phyloP scores from a whole-genome alignment of 495 filamentous ascomycete species.

The Cercophora scortea region DNA sequence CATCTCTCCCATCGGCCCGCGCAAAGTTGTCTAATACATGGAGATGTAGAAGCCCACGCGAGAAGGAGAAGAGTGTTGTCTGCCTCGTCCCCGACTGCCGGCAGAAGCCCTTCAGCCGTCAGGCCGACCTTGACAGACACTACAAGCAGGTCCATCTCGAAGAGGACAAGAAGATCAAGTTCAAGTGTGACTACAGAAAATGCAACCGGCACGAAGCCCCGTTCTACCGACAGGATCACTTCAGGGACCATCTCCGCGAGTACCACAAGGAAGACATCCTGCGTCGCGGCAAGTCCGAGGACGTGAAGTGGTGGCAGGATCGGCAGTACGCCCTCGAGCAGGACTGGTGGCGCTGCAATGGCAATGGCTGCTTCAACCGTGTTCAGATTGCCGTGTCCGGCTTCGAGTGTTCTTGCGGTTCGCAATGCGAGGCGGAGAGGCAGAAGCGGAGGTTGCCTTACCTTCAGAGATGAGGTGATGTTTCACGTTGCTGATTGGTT shows the following conservation, averaged over 20 bases:
- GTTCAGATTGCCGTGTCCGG: conserved; percentile 24
- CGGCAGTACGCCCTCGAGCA: conserved; percentile 13
- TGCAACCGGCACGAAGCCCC: conserved; percentile 28
- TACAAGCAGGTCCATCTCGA: conserved; percentile 29
- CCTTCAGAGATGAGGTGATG: conserved; percentile 4
- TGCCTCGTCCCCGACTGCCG: conserved; percentile 24
- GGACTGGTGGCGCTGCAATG: conserved; percentile 41
- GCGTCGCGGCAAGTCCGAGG: conserved; percentile 17
- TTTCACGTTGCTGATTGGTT: too few species aligned
- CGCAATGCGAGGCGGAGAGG: conserved; percentile 28
- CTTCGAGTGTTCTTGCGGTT: conserved; percentile 28
- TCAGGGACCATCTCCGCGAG: conserved; percentile 41
- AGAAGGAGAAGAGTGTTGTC: background rate
- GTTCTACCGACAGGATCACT: conserved; percentile 38
- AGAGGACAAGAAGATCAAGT: conserved; percentile 26
- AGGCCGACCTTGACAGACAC: conserved; percentile 43
- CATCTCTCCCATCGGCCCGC: too few species aligned
- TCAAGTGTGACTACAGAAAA: conserved; percentile 32
- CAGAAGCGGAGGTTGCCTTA: conserved; percentile 11
- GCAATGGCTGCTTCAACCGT: conserved; percentile 26
- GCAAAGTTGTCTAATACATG: too few species aligned
- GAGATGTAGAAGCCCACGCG: too few species aligned
- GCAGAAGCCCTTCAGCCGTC: conserved; percentile 30
- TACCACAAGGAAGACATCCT: conserved; percentile 43
- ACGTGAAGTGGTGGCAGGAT: conserved; percentile 14